Evolutionary conservation across 257 asterid genomes (phyloP).

Genomic region (Solanum corneliomulleri): DNA sequence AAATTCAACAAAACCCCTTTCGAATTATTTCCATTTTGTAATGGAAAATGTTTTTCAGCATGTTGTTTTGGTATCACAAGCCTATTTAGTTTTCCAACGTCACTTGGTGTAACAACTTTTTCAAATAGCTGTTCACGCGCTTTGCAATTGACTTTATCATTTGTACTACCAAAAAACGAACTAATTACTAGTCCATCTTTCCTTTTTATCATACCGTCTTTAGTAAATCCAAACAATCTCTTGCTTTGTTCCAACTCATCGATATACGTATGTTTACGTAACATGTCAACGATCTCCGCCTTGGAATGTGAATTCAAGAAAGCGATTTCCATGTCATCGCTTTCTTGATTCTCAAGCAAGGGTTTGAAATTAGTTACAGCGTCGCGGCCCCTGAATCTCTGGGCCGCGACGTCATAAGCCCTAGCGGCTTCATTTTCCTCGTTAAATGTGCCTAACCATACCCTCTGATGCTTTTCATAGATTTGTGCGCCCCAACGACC

Average conservation of each 20-base stretch:
- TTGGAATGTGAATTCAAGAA: conserved; percentile 63
- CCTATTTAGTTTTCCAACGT: conserved; percentile 62
- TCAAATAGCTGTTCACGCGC: conserved; percentile 62
- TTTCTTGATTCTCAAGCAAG: conserved; percentile 10
- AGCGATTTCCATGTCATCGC: conserved; percentile 29
- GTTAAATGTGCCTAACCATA: conserved; percentile 83
- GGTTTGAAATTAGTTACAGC: conserved; percentile 79
- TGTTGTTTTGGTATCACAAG: conserved; percentile 76
- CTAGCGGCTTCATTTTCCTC: conserved; percentile 75
- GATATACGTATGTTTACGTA: conserved; percentile 65
- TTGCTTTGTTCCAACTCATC: conserved; percentile 75
- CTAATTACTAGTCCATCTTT: not conserved
- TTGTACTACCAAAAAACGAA: not conserved
- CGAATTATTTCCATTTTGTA: conserved; percentile 24
- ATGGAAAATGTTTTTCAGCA: conserved; percentile 66
- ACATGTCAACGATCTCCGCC: conserved; percentile 80
- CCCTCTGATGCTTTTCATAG: conserved; percentile 81
- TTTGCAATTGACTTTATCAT: not conserved
- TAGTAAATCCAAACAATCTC: conserved; percentile 11
- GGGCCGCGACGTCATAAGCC: conserved; percentile 86
- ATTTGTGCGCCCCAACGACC: conserved; percentile 98
- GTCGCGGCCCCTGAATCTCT: conserved; percentile 85
- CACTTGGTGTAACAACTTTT: conserved; percentile 83
- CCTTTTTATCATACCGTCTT: not conserved
- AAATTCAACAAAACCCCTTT: conserved; percentile 59